Base-by-base conservation (phyloP, 176 grass and related monocot genomes). In the Microstegium vimineum region DNA sequence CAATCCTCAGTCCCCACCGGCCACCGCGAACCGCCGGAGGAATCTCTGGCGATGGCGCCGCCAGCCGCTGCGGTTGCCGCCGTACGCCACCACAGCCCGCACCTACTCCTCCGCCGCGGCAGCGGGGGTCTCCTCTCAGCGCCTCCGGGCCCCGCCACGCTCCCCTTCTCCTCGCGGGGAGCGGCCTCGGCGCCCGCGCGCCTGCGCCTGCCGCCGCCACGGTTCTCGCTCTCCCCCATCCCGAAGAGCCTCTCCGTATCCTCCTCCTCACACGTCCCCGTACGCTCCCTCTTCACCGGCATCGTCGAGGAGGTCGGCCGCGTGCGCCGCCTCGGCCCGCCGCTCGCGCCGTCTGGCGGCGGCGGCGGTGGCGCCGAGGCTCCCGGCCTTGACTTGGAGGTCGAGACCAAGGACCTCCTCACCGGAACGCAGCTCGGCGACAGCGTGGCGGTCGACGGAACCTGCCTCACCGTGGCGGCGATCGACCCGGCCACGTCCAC, bases 291-390 rank as follows among this genome's bases (percentile, higher is more conserved):
- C 49, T 98, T 98, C 86, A 98, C 92, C 25, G 95, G 95, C 57
- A 98, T 98, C 69, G 95, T 98, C 17, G 92, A 98, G 83, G 95
- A 98, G 66, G 86, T 98, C 17, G 95, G 92, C 26, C 68, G 51
- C 66, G 80, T 98, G 51, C 85, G 93, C 60, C 83, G 87, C 62
- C 52, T 81, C 74, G 92, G 47, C 81, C 85, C 69, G 17, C 66
- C 65, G 30, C 38, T 79, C 33, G 17, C 43, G 22, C 83, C 83
- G 1, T 56, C 78, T 3, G 52, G 49, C 0, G 47, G 74, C 2
- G 79, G 73, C 32, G 79, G 77, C 4, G 90, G 33, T n/a, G n/a
- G n/a, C n/a, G n/a, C n/a, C 10, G 87, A 66, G 3, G 82, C 84
- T 6, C 80, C 86, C 5, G 92, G 87, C 4, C 86, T 93, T 8